These are phyloP conservation scores for Ceriops decandra DNA, from an alignment of 345 rosid genomes.

Conservation along the genomic window DNA sequence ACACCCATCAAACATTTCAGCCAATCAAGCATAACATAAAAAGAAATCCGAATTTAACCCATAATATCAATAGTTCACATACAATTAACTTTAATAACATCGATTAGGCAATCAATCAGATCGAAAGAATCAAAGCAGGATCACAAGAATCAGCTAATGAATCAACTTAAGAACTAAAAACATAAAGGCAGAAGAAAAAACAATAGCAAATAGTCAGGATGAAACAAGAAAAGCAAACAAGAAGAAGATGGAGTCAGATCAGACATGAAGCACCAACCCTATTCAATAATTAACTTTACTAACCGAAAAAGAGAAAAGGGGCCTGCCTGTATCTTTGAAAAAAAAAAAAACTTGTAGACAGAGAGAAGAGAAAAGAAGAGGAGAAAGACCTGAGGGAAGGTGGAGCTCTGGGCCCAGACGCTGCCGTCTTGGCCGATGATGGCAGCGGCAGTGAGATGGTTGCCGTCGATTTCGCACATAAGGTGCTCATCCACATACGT, in stretches of 20 bases:
- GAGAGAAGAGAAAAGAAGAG: not conserved
- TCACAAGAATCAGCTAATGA: not conserved
- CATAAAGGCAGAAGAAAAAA: not conserved
- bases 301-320: not conserved
- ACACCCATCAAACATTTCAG: not conserved
- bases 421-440: constrained; percentile 79
- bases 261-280: not conserved
- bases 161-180: not conserved
- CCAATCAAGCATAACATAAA: not conserved
- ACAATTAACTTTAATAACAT: not conserved
- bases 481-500: constrained; percentile 72
- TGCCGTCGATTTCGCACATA: constrained; percentile 73
- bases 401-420: constrained; percentile 74
- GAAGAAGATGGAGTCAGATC: no score
- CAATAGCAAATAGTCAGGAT: not conserved
- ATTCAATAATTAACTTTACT: not conserved
- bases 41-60: not conserved
- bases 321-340: no score
- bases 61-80: not conserved
- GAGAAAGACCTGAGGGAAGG: constrained; percentile 49
- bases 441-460: constrained; percentile 61
- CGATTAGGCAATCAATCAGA: constrained; percentile 6
- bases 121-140: not conserved
- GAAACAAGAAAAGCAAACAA: not conserved
- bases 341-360: not conserved